A percentile compares a stretch with the other conserved stretches of the same genome.
phyloP scores from a whole-genome alignment of 73 alveolate species.

The Paramecium pentaurelia region DNA sequence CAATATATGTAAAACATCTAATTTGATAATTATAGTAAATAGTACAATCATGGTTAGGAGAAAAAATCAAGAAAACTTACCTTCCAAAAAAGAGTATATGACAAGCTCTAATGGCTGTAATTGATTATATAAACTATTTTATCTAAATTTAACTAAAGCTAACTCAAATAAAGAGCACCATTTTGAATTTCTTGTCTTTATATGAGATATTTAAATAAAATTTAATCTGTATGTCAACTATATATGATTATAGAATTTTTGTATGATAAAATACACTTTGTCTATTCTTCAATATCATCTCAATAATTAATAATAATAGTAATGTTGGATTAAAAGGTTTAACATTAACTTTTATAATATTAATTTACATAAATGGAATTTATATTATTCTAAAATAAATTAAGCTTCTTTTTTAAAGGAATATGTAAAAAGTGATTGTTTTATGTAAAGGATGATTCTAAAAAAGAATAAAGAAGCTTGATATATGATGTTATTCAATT shows the following conservation, averaged over 20 bases:
- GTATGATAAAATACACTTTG: neutral
- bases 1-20: neutral
- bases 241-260: neutral
- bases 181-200: neutral
- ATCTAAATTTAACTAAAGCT: neutral
- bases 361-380: too few species aligned
- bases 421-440: too few species aligned
- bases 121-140: neutral
- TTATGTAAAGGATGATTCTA: too few species aligned
- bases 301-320: neutral
- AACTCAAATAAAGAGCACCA: neutral
- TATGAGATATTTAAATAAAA: neutral
- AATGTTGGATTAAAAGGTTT: neutral
- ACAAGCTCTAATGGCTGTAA: neutral
- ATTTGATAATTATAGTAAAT: neutral
- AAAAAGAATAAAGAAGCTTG: too few species aligned
- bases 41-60: neutral
- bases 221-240: neutral
- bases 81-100: neutral
- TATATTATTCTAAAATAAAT: too few species aligned
- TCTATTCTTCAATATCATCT: neutral
- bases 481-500: neutral
- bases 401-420: too few species aligned
- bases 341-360: neutral
- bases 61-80: neutral